Evolutionary conservation across 2,329 filamentous ascomycete genomes (phyloP).

Genomic region (Neophaeococcomyces mojaviensis): DNA sequence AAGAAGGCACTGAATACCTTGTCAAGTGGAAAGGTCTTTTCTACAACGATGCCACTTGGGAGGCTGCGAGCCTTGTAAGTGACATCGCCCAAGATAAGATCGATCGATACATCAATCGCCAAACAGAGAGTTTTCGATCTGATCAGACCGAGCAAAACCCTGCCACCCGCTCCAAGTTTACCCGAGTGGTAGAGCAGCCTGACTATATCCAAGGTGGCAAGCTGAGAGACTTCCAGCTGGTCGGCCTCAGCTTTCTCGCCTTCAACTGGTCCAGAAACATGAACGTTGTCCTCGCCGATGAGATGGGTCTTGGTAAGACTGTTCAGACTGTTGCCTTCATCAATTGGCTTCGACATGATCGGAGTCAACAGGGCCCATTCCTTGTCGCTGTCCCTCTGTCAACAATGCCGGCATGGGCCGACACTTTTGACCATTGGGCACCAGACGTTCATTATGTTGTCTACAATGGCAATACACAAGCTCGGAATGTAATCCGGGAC

Average conservation of each 20-base stretch:
- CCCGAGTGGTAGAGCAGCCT: slow-evolving; percentile 71
- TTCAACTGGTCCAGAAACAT: slow-evolving; percentile 92
- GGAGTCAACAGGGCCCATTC: slow-evolving; percentile 86
- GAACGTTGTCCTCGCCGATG: slow-evolving; percentile 95
- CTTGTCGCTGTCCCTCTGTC: slow-evolving; percentile 95
- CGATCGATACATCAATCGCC: slow-evolving; percentile 80
- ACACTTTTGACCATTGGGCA: slow-evolving; percentile 94
- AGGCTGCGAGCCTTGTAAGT: slow-evolving; percentile 66
- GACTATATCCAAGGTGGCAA: slow-evolving; percentile 76
- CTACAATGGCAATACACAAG: slow-evolving; percentile 82
- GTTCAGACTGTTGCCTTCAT: slow-evolving; percentile 96
- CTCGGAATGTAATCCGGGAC: slow-evolving; percentile 79
- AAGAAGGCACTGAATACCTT: slow-evolving; percentile 77
- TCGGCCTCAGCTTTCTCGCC: slow-evolving; percentile 87
- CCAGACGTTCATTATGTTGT: slow-evolving; percentile 96
- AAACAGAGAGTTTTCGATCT: slow-evolving; percentile 71
- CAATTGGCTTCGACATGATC: slow-evolving; percentile 89
- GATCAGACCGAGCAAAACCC: slow-evolving; percentile 69
- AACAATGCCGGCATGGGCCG: slow-evolving; percentile 95
- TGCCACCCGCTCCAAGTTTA: slow-evolving; percentile 64
- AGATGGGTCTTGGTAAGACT: slow-evolving; percentile 98
- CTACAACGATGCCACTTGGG: slow-evolving; percentile 95
- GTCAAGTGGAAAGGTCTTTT: slow-evolving; percentile 95
- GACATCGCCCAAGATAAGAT: slow-evolving; percentile 79
- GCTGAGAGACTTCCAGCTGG: slow-evolving; percentile 86